These are phyloP conservation scores for Penicillium brevicompactum DNA, from an alignment of 2,329 filamentous ascomycete genomes.

Conservation along the genomic window DNA sequence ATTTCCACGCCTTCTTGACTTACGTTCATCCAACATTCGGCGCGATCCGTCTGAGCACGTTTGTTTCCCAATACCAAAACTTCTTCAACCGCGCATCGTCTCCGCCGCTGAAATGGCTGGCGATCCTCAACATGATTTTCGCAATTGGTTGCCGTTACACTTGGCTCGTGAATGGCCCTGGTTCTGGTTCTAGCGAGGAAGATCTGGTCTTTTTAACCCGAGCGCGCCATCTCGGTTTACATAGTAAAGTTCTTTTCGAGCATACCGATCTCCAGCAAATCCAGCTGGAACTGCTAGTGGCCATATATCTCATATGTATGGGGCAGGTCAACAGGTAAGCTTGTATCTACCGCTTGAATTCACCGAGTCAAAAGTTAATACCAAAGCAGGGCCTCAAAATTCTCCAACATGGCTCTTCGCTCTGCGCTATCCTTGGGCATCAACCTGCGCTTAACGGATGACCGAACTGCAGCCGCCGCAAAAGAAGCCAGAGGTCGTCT, in stretches of 20 bases:
- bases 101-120: conserved; percentile 41
- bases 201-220: conserved; percentile 45
- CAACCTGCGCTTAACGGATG: conserved; percentile 43
- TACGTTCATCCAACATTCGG: conserved; percentile 45
- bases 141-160: conserved; percentile 46
- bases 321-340: conserved; percentile 47
- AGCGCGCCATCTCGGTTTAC: conserved; percentile 40
- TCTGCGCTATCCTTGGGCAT: conserved; percentile 44
- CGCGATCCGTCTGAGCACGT: conserved; percentile 41
- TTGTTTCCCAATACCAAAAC: conserved; percentile 41
- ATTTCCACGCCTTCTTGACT: conserved; percentile 42
- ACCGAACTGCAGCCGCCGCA: conserved; percentile 34
- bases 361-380: neutral
- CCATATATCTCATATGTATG: conserved; percentile 42
- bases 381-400: conserved; percentile 40
- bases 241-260: conserved; percentile 40
- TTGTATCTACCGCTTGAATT: neutral
- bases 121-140: conserved; percentile 50
- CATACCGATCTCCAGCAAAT: conserved; percentile 47
- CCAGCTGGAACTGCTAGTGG: conserved; percentile 43
- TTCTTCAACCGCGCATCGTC: conserved; percentile 30
- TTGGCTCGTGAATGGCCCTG: conserved; percentile 33
- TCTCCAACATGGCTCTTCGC: conserved; percentile 43
- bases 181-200: conserved; percentile 29
- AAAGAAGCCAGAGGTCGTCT: conserved; percentile 45